Percentiles rank a stretch among this genome's conserved stretches.
These are phyloP conservation scores for Hypholoma fasciculare DNA, from an alignment of 768 basidiomycete species.

Conservation along the genomic window DNA sequence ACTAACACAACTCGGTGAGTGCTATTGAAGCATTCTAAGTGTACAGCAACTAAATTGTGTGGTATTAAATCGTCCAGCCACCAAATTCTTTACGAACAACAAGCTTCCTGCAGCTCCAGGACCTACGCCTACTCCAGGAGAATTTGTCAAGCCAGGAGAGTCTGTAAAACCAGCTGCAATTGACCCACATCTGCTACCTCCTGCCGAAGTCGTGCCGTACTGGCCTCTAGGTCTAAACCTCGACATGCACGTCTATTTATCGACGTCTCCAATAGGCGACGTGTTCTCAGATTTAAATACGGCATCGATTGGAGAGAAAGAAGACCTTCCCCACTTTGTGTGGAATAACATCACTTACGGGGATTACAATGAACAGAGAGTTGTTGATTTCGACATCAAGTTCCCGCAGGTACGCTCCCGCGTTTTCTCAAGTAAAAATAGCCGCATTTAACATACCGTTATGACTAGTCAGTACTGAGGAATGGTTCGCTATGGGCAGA, in stretches of 20 bases:
- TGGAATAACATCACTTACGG: constrained; percentile 83
- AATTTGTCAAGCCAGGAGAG: constrained; percentile 9
- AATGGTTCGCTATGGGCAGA: constrained; percentile 88
- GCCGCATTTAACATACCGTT: neutral
- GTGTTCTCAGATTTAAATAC: constrained; percentile 40
- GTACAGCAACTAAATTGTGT: neutral
- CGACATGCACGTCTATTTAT: constrained; percentile 73
- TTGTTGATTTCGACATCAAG: constrained; percentile 56
- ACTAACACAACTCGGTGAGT: constrained; percentile 65
- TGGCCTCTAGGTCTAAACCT: constrained; percentile 65
- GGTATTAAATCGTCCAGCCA: constrained; percentile 33
- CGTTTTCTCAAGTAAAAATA: neutral
- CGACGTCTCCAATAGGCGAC: constrained; percentile 63
- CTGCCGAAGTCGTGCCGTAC: constrained; percentile 50
- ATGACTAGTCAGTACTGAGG: constrained; percentile 62
- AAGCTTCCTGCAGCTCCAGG: constrained; percentile 27
- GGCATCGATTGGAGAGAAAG: constrained; percentile 33
- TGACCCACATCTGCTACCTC: constrained; percentile 53
- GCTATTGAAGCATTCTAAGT: neutral
- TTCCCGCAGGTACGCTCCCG: constrained; percentile 60
- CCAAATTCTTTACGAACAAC: constrained; percentile 39
- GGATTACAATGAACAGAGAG: constrained; percentile 65
- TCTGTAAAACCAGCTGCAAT: constrained; percentile 25
- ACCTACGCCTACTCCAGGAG: constrained; percentile 5
- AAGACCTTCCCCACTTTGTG: constrained; percentile 61